Base-by-base conservation (phyloP, 495 filamentous ascomycete genomes). In the Chaetomium fimeti region DNA sequence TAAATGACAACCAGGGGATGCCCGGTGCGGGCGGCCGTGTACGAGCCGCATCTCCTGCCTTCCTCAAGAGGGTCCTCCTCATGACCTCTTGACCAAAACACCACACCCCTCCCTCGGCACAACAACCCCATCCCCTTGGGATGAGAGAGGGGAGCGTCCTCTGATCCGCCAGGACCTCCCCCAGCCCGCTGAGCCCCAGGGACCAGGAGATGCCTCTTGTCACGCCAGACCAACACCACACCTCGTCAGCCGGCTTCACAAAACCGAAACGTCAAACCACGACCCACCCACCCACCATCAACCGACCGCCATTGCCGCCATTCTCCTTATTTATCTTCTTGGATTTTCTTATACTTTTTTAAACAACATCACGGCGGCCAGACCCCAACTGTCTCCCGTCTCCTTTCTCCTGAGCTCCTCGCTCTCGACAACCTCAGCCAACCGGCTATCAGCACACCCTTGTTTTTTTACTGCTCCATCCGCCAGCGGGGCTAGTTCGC, bases 1-100 rank as follows among this genome's bases (percentile, higher is more conserved):
- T 76, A 76, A 74, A 72, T 73, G 67, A 63, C 66, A 42, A 45
- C 69, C 64, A 60, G 68, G 36, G 40, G 6, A 18, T 0, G 4
- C 62, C 45, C 20, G 45, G 45, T 48, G 45, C 13, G 13, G 27
- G 22, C 22, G 42, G 45, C 24, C 45, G 55, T 22, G 43, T 11
- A 57, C 25, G 27, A 47, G 60, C 45, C 45, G 45, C 52, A 15
- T 42, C 15, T 40, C 49, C 54, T 40, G 40, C 53, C 16, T 36
- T 9, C 53, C n/a, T n/a, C 20, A 32, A 59, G 62, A 40, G 36
- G 29, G 29, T 32, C 32, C 42, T 56, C 52, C 25, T 11, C 27
- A 9, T 5, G 42, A 29, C 62, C 57, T 65, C 63, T 57, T 57
- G 15, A 8, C 27, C 24, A 48, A 12, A 29, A 57, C 52, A 13